phyloP scores from a whole-genome alignment of 225 moss, liverwort and hornwort genomes.

The Lunularia cruciata region DNA sequence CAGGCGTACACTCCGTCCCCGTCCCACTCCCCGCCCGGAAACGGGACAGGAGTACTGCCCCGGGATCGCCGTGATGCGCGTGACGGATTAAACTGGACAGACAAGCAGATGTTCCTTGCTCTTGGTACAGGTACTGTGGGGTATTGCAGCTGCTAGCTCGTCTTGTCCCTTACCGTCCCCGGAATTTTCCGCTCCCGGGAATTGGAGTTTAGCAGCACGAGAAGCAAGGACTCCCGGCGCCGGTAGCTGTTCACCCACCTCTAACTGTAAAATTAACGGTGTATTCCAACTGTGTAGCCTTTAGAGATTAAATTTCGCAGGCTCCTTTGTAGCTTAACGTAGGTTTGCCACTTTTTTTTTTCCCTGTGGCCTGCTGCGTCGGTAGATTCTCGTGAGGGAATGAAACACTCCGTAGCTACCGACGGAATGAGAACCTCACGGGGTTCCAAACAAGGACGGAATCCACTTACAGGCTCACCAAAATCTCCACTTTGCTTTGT shows the following conservation, averaged over 20 bases:
- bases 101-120: conserved; percentile 8
- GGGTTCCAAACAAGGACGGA: too few relatives aligned
- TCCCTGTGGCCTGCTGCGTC: too few relatives aligned
- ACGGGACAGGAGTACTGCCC: neutral
- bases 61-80: conserved; percentile 3
- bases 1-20: neutral
- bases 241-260: neutral
- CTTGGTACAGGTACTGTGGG: conserved; percentile 8
- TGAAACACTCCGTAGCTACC: too few relatives aligned
- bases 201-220: conserved; percentile 13
- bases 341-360: too few relatives aligned
- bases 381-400: too few relatives aligned
- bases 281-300: neutral
- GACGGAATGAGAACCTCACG: too few relatives aligned
- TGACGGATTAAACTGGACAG: conserved; percentile 3
- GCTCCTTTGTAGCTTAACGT: too few relatives aligned
- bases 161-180: conserved; percentile 1
- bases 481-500: too few relatives aligned
- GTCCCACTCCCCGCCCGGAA: neutral
- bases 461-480: too few relatives aligned
- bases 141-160: neutral
- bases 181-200: neutral
- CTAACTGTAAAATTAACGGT: conserved; percentile 1
- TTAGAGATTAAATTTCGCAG: neutral
- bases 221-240: conserved; percentile 6